These are phyloP conservation scores for Castanea sativa DNA, from an alignment of 306 rosid genomes.

Conservation along the genomic window DNA sequence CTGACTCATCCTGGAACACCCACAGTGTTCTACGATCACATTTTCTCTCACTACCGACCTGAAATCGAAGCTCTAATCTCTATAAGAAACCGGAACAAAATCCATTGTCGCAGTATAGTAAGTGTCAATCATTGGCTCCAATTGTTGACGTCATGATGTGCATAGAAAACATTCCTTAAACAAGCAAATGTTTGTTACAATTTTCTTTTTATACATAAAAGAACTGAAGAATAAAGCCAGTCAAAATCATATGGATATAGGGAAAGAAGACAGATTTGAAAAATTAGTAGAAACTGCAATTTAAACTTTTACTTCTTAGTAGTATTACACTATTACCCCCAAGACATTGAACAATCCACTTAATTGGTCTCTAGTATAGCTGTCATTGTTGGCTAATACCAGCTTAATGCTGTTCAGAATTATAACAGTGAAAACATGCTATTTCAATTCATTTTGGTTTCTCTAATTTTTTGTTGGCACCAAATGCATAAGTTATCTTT, in stretches of 20 bases:
- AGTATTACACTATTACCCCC: background rate
- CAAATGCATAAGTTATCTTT: background rate
- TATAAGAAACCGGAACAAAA: slow-evolving; percentile 59
- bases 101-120: slow-evolving; percentile 81
- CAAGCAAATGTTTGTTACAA: background rate
- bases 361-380: background rate
- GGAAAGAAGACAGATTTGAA: background rate
- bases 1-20: slow-evolving; percentile 99
- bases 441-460: background rate
- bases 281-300: background rate
- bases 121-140: slow-evolving; percentile 31
- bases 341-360: background rate
- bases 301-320: background rate
- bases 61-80: slow-evolving; percentile 64
- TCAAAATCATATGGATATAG: background rate
- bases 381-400: background rate
- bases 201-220: background rate
- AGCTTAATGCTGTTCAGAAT: background rate
- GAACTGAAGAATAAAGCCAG: background rate
- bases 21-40: slow-evolving; percentile 78
- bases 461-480: background rate
- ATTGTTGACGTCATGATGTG: background rate
- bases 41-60: slow-evolving; percentile 61
- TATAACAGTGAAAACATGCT: background rate
- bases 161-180: background rate